Base-by-base conservation (phyloP, 768 basidiomycete genomes). In the Cytidiella melzeri region DNA sequence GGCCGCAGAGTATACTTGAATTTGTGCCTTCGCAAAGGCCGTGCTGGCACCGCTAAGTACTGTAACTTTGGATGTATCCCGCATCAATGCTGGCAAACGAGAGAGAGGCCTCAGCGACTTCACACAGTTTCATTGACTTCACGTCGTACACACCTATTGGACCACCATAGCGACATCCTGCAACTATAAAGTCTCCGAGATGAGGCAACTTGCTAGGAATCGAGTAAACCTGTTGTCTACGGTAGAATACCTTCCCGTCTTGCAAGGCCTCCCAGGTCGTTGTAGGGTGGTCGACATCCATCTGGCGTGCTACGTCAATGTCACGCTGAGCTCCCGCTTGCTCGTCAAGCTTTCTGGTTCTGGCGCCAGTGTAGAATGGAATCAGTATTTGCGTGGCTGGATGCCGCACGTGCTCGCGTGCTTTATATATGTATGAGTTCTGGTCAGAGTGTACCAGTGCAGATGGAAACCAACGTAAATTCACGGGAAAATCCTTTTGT, bases 241-340 rank as follows among this genome's bases (percentile, higher is more conserved):
- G 73, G 62, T 97, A 97, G 71, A 96, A 98, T 26, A 85, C 87
- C 58, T 73, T 82, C 21, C 87, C 87, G 60, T 87, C 81, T 64
- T 84, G 79, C 84, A 96, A 90, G 38, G 93, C 79, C 65, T 94
- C 84, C 95, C 95, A 98, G 66, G 80, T 77, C 25, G 81, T 66
- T 2, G 88, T 89, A 1, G 90, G 87, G 58, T 90, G 88, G 44
- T 86, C 82, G 12, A 70, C 59, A 68, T 77, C 30, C 30, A 34
- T 34, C 30, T 7, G 9, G 30, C 77, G 23, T 30, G 15, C 13
- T 13, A 5, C 43, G 27, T 37, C 20, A 6, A 45, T 30, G 6
- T 34, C n/a, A n/a, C n/a, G n/a, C n/a, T n/a, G n/a, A n/a, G n/a
- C n/a, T n/a, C n/a, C n/a, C n/a, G n/a, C n/a, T n/a, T n/a, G n/a